phyloP scores from a whole-genome alignment of 345 rosid genomes.

The Schrenkiella parvula region DNA sequence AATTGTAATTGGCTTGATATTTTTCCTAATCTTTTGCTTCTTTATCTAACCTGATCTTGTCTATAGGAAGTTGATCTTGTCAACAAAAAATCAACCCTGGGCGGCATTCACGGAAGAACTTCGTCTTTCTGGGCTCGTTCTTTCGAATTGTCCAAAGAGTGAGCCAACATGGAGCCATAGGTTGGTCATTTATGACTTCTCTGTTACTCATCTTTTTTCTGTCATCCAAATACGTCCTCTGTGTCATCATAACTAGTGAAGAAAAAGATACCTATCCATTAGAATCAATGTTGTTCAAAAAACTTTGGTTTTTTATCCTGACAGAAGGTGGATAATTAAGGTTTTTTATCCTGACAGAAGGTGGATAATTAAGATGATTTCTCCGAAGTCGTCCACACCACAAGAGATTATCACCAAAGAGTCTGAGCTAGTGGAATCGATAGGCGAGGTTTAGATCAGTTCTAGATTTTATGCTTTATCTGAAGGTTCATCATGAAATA shows the following conservation, averaged over 20 bases:
- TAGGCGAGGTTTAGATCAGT: slow-evolving; percentile 79
- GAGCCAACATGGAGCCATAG: slow-evolving; percentile 96
- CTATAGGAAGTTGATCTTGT: slow-evolving; percentile 61
- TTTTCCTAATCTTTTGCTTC: slow-evolving; percentile 11
- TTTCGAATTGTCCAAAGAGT: slow-evolving; percentile 82
- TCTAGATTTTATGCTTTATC: slow-evolving; percentile 43
- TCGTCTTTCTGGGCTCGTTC: slow-evolving; percentile 63
- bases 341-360: slow-evolving; percentile 75
- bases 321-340: slow-evolving; percentile 91
- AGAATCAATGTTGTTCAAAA: background rate
- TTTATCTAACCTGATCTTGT: background rate
- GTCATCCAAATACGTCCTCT: background rate
- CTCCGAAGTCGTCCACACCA: slow-evolving; percentile 41
- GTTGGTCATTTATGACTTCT: slow-evolving; percentile 30
- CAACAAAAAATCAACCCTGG: slow-evolving; percentile 40
- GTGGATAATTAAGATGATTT: slow-evolving; percentile 78
- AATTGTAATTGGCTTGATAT: background rate
- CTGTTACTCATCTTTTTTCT: background rate
- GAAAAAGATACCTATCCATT: background rate
- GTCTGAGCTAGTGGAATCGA: slow-evolving; percentile 78
- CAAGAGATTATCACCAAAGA: slow-evolving; percentile 62
- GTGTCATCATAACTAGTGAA: background rate
- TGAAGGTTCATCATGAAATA: slow-evolving; percentile 44
- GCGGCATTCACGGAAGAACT: slow-evolving; percentile 59
- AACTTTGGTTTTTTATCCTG: background rate